Percentiles rank a stretch among this genome's conserved stretches.
phyloP scores from a whole-genome alignment of 805 yeast species.

The Schizosaccharomyces lindneri region DNA sequence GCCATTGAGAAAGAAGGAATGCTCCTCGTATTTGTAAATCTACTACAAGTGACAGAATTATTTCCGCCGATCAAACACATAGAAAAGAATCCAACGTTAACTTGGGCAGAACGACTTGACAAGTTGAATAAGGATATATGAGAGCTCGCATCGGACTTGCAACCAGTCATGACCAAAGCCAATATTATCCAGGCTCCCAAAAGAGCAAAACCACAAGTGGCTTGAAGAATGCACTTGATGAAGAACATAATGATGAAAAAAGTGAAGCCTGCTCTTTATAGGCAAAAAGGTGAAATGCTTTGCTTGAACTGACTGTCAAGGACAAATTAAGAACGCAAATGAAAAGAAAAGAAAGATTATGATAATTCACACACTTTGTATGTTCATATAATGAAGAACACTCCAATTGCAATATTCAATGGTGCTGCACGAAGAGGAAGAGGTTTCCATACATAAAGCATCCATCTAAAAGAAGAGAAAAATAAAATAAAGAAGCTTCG shows the following conservation, averaged over 20 bases:
- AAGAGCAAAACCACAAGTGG: not conserved
- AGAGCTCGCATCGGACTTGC: not conserved
- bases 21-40: not conserved
- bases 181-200: not conserved
- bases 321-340: no score
- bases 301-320: no score
- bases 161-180: not conserved
- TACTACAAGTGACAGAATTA: not conserved
- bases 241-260: not conserved
- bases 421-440: no score
- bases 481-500: no score
- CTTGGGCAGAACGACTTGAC: not conserved
- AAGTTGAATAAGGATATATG: not conserved
- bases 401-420: no score
- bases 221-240: not conserved
- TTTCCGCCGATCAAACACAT: not conserved
- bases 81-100: not conserved
- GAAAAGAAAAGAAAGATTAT: no score
- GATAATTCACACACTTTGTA: no score
- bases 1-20: not conserved
- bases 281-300: not conserved
- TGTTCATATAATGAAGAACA: no score
- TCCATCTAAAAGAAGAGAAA: no score
- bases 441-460: no score
- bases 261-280: not conserved